phyloP scores from a whole-genome alignment of 306 rosid species.

The Begonia peltatifolia region DNA sequence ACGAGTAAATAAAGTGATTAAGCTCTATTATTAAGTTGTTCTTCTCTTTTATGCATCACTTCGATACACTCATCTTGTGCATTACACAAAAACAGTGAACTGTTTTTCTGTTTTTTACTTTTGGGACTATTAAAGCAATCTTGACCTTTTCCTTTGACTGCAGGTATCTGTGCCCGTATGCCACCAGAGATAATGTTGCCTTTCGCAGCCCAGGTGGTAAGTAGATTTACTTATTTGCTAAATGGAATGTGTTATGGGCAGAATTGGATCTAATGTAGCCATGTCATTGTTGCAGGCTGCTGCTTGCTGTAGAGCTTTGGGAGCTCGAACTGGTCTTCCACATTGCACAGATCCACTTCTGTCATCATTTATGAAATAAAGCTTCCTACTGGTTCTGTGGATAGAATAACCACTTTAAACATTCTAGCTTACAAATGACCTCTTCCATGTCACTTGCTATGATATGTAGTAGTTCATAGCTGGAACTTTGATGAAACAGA shows the following conservation, averaged over 20 bases:
- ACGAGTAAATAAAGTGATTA: too few relatives aligned
- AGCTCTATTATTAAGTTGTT: too few relatives aligned
- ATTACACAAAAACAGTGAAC: too few relatives aligned
- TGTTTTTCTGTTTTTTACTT: too few relatives aligned
- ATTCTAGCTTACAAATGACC: neutral
- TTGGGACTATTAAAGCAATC: too few relatives aligned
- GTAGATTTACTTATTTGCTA: slow-evolving; percentile 5
- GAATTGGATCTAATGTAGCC: slow-evolving; percentile 1
- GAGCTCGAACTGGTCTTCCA: slow-evolving; percentile 85
- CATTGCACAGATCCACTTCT: slow-evolving; percentile 46
- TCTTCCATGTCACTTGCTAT: neutral
- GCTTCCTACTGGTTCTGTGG: neutral
- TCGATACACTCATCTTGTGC: too few relatives aligned
- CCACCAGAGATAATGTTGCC: slow-evolving; percentile 74
- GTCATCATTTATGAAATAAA: slow-evolving; percentile 31
- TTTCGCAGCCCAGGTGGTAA: slow-evolving; percentile 79
- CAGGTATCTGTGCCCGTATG: slow-evolving; percentile 78
- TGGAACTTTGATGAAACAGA: too few relatives aligned
- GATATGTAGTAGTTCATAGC: neutral
- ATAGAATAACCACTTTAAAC: too few relatives aligned
- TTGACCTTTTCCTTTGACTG: slow-evolving; percentile 13
- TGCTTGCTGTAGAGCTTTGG: slow-evolving; percentile 66
- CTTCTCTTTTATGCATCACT: too few relatives aligned
- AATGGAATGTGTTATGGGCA: neutral
- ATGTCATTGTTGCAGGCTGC: slow-evolving; percentile 48